Evolutionary conservation across 2,329 filamentous ascomycete genomes (phyloP).

Genomic region (Trichoderma citrinoviride): DNA sequence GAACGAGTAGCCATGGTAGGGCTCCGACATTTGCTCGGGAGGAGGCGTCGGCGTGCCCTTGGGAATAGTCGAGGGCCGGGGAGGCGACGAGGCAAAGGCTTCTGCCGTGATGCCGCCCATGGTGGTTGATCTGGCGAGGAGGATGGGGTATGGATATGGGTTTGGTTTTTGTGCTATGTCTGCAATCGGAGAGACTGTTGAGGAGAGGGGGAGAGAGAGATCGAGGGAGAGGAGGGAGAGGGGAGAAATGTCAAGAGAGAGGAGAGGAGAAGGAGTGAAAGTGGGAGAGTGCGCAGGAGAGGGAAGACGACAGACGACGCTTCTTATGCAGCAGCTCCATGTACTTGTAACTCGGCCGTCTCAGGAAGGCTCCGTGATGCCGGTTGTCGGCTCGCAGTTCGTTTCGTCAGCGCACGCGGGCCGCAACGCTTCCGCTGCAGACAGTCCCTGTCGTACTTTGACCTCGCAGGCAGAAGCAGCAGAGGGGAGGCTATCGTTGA

Average conservation of each 20-base stretch:
- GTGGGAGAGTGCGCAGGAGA: neutral
- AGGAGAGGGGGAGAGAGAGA: neutral
- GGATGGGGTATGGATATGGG: neutral
- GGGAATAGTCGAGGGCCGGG: neutral
- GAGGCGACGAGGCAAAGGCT: conserved; percentile 8
- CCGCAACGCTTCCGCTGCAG: neutral
- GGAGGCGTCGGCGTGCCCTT: conserved; percentile 15
- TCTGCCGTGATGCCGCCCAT: conserved; percentile 14
- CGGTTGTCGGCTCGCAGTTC: conserved; percentile 13
- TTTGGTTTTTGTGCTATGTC: neutral
- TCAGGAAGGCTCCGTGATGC: conserved; percentile 16
- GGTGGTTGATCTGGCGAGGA: neutral
- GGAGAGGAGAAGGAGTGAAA: neutral
- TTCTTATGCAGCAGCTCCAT: conserved; percentile 15
- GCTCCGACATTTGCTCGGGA: conserved; percentile 19
- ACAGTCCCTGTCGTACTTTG: too few relatives aligned
- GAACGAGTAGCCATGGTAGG: conserved; percentile 49
- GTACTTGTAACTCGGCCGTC: neutral
- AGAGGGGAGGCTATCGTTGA: too few relatives aligned
- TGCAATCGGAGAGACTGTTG: neutral
- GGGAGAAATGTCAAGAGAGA: neutral
- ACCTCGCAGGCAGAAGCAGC: too few relatives aligned
- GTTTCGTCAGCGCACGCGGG: neutral
- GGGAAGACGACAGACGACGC: conserved; percentile 3
- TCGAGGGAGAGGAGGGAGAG: neutral